Evolutionary conservation across 2,329 filamentous ascomycete genomes (phyloP).

Genomic region (Arthroderma uncinatum): DNA sequence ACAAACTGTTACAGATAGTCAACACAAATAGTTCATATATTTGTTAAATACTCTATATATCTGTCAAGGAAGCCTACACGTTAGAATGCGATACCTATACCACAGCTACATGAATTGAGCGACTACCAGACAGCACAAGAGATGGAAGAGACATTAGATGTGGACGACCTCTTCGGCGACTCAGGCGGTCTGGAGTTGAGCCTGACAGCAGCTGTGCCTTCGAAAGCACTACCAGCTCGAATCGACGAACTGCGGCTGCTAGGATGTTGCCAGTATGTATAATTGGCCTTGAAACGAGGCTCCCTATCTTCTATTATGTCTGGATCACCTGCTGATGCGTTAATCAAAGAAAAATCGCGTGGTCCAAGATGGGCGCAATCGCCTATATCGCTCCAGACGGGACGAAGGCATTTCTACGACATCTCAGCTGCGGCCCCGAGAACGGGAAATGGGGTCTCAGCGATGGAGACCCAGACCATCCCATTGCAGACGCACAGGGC

Average conservation of each 20-base stretch:
- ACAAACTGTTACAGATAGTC: no score
- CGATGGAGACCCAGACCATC: conserved; percentile 54
- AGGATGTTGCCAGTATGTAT: conserved; percentile 70
- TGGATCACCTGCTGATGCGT: not conserved
- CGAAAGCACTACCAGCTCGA: conserved; percentile 58
- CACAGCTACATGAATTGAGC: not conserved
- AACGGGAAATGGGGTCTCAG: conserved; percentile 67
- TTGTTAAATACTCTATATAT: no score
- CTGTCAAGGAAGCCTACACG: no score
- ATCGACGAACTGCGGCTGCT: conserved; percentile 64
- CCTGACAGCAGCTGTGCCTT: conserved; percentile 43
- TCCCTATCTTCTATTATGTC: not conserved
- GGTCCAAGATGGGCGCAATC: conserved; percentile 80
- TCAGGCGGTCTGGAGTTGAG: conserved; percentile 45
- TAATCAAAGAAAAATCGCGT: conserved; percentile 57
- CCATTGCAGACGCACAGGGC: conserved; percentile 50
- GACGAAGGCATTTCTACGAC: conserved; percentile 57
- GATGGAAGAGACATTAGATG: conserved; percentile 49
- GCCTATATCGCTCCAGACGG: conserved; percentile 68
- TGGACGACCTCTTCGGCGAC: conserved; percentile 68
- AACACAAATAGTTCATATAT: no score
- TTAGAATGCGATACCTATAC: not conserved
- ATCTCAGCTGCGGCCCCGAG: conserved; percentile 56
- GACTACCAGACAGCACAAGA: conserved; percentile 19
- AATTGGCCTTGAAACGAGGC: not conserved